Evolutionary conservation across 1,139 yeast species (phyloP).

Genomic region (Hemisphaericaspora xylanilytica): DNA sequence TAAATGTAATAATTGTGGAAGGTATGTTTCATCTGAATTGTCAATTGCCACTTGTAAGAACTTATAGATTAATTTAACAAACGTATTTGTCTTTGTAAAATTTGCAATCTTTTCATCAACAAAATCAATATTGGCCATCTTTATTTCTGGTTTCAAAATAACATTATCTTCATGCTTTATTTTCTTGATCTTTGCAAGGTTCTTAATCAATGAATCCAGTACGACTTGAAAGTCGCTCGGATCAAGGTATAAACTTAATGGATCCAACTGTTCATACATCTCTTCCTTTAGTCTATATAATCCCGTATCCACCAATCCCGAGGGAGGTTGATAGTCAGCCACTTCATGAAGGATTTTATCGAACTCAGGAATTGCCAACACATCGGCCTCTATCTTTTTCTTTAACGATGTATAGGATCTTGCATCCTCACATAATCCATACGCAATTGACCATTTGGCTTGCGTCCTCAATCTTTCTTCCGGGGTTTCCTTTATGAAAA

Average conservation of each 20-base stretch:
- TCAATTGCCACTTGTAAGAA: conserved; percentile 52
- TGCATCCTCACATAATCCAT: conserved; percentile 53
- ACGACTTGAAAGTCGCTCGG: conserved; percentile 35
- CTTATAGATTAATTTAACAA: conserved; percentile 58
- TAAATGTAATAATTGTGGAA: conserved; percentile 62
- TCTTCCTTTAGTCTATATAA: conserved; percentile 46
- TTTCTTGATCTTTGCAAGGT: conserved; percentile 25
- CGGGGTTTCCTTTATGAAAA: conserved; percentile 33
- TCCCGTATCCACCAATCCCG: conserved; percentile 40
- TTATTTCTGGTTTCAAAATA: conserved; percentile 34
- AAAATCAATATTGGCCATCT: conserved; percentile 36
- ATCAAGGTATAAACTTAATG: conserved; percentile 36
- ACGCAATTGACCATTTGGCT: conserved; percentile 41
- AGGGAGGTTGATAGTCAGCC: conserved; percentile 44
- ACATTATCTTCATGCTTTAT: conserved; percentile 39
- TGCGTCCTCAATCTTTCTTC: conserved; percentile 23
- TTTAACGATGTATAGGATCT: conserved; percentile 51
- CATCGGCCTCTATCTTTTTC: conserved; percentile 33
- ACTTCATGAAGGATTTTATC: conserved; percentile 37
- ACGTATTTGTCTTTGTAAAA: conserved; percentile 50
- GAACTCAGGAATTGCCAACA: conserved; percentile 30
- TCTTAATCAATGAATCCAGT: conserved; percentile 29
- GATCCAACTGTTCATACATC: conserved; percentile 33
- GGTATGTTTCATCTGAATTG: conserved; percentile 49
- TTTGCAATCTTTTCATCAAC: conserved; percentile 42